Evolutionary conservation across 2,329 filamentous ascomycete species (phyloP).

Genomic region (Fusarium graminum): DNA sequence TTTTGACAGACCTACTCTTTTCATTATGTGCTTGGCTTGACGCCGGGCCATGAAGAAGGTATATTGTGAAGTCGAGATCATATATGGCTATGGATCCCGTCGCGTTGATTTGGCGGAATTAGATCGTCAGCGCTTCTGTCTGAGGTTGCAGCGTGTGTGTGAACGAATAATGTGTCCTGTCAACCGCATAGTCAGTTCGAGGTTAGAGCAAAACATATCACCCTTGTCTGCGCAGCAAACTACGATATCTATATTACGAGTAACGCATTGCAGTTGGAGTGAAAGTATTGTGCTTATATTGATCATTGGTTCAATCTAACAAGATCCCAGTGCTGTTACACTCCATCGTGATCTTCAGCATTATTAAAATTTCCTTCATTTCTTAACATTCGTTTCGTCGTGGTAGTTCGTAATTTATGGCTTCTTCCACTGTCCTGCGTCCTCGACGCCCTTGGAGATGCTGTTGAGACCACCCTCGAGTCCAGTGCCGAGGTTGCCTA

Average conservation of each 20-base stretch:
- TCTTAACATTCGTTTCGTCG: background rate
- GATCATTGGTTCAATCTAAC: background rate
- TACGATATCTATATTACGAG: background rate
- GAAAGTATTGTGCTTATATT: background rate
- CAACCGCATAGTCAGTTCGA: no score
- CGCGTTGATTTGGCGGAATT: no score
- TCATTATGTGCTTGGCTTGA: conserved; percentile 59
- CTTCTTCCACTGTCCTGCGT: conserved; percentile 70
- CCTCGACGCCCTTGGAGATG: conserved; percentile 67
- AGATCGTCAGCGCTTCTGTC: no score
- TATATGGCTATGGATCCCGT: no score
- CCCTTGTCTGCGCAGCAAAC: no score
- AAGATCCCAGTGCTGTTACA: background rate
- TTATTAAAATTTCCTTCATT: conserved; percentile 13
- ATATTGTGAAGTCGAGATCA: no score
- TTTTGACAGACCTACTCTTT: conserved; percentile 60
- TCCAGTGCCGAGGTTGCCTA: conserved; percentile 66
- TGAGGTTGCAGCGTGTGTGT: no score
- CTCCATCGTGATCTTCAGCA: background rate
- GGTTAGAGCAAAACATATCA: no score
- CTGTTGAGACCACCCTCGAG: conserved; percentile 64
- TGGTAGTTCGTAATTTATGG: conserved; percentile 29
- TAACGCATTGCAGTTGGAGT: background rate
- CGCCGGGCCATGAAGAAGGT: conserved; percentile 51
- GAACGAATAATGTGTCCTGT: no score